A percentile compares a stretch with the other conserved stretches of the same genome.
Conservation (phyloP, 2,329 filamentous ascomycete genomes). For the Botrytis cinerea region DNA sequence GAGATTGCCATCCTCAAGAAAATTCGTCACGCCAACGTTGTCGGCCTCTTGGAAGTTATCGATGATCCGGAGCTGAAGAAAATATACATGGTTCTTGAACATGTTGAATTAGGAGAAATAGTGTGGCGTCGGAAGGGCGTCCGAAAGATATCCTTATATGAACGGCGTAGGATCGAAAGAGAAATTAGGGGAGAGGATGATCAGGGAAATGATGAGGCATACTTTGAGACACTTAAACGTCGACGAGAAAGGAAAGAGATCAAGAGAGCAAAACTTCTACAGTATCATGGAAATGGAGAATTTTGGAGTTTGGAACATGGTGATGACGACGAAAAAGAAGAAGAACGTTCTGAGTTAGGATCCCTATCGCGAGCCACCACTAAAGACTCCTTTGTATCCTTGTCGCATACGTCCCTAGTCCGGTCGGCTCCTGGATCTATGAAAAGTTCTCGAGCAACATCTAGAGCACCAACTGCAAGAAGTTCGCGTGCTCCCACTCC, state of each 20-base stretch:
- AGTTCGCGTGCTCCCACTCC: slow-evolving; percentile 42
- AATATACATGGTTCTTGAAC: slow-evolving; percentile 96
- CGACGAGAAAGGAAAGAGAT: slow-evolving; percentile 59
- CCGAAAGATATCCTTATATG: slow-evolving; percentile 78
- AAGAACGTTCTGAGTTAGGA: slow-evolving; percentile 38
- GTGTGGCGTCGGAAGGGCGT: slow-evolving; percentile 89
- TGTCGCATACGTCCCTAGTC: slow-evolving; percentile 28
- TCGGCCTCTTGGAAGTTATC: slow-evolving; percentile 93
- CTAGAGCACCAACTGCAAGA: slow-evolving; percentile 35
- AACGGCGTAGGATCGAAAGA: slow-evolving; percentile 77
- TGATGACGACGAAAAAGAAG: slow-evolving; percentile 52
- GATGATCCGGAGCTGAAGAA: slow-evolving; percentile 96
- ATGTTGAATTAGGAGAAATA: slow-evolving; percentile 91
- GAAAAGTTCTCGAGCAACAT: slow-evolving; percentile 23
- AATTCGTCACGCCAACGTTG: slow-evolving; percentile 95
- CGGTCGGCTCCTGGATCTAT: slow-evolving; percentile 38
- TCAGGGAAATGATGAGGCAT: slow-evolving; percentile 58
- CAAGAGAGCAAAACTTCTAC: slow-evolving; percentile 57
- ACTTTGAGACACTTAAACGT: slow-evolving; percentile 59
- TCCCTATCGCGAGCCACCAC: slow-evolving; percentile 36
- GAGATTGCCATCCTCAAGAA: slow-evolving; percentile 99
- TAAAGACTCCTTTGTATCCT: slow-evolving; percentile 33
- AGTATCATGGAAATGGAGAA: slow-evolving; percentile 55
- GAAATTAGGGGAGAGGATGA: slow-evolving; percentile 64
- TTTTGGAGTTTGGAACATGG: slow-evolving; percentile 87